Evolutionary conservation across 2,329 filamentous ascomycete species (phyloP).

Genomic region (Penicillium expansum): DNA sequence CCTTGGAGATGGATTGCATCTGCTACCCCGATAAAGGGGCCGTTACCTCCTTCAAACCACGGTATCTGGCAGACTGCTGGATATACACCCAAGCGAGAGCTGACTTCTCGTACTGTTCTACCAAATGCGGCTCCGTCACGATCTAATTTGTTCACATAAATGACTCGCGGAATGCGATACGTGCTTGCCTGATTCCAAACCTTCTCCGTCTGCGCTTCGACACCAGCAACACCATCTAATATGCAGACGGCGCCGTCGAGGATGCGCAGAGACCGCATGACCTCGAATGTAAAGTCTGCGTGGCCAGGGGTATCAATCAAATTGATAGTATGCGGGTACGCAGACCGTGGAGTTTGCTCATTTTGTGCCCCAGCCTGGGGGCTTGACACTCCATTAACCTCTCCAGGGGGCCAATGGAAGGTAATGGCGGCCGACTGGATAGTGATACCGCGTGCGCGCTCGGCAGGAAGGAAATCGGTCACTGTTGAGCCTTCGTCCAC

Average conservation of each 20-base stretch:
- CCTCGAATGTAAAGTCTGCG: conserved; percentile 96
- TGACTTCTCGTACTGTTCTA: conserved; percentile 81
- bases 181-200: conserved; percentile 89
- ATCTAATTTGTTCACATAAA: conserved; percentile 83
- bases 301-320: conserved; percentile 96
- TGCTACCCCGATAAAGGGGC: conserved; percentile 76
- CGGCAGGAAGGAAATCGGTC: conserved; percentile 92
- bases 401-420: conserved; percentile 77
- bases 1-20: conserved; percentile 76
- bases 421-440: conserved; percentile 97
- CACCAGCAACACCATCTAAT: conserved; percentile 85
- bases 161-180: conserved; percentile 77
- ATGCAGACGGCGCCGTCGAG: conserved; percentile 91
- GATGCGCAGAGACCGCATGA: conserved; percentile 82
- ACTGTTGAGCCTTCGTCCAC: conserved; percentile 96
- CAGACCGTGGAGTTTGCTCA: conserved; percentile 50
- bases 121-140: conserved; percentile 79
- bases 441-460: conserved; percentile 88
- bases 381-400: conserved; percentile 15
- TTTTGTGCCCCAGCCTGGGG: conserved; percentile 33
- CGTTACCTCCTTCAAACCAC: conserved; percentile 76
- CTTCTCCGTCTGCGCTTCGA: conserved; percentile 95
- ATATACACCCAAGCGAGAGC: conserved; percentile 73
- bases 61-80: conserved; percentile 92
- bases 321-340: conserved; percentile 69